These are phyloP conservation scores for Zancudomyces culisetae DNA, from an alignment of 371 early-diverging fungal genomes.

Conservation along the genomic window DNA sequence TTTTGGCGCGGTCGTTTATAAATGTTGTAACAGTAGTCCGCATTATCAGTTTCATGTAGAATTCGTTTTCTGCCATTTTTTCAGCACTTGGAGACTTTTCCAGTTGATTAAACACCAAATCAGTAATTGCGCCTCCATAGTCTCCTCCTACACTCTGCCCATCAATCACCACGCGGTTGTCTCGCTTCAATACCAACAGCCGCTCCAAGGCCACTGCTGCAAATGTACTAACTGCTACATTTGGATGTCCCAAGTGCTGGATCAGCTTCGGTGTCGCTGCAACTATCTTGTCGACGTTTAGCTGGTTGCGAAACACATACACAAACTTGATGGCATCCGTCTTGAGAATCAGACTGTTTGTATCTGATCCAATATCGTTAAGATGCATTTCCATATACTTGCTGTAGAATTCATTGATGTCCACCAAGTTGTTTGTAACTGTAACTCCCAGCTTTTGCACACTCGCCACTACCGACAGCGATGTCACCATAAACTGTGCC, in stretches of 20 bases:
- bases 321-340: constrained; percentile 86
- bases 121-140: constrained; percentile 42
- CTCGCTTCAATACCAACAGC: constrained; percentile 59
- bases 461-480: constrained; percentile 33
- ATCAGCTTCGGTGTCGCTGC: constrained; percentile 59
- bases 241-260: constrained; percentile 54
- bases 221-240: constrained; percentile 79
- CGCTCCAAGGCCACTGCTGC: constrained; percentile 82
- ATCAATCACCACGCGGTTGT: constrained; percentile 31
- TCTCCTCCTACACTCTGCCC: constrained; percentile 51
- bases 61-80: constrained; percentile 90
- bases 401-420: constrained; percentile 63
- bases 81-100: constrained; percentile 29
- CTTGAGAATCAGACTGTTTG: constrained; percentile 67
- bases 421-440: constrained; percentile 49
- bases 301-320: constrained; percentile 78
- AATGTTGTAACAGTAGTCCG: no score
- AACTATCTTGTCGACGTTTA: constrained; percentile 55
- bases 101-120: constrained; percentile 47
- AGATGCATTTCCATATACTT: constrained; percentile 57
- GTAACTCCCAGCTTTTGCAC: constrained; percentile 51
- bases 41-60: constrained; percentile 58
- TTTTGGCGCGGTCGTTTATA: constrained; percentile 26
- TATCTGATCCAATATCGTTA: constrained; percentile 44
- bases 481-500: constrained; percentile 74